Conservation (phyloP, 768 basidiomycete species). For the Kwoniella bestiolae region DNA sequence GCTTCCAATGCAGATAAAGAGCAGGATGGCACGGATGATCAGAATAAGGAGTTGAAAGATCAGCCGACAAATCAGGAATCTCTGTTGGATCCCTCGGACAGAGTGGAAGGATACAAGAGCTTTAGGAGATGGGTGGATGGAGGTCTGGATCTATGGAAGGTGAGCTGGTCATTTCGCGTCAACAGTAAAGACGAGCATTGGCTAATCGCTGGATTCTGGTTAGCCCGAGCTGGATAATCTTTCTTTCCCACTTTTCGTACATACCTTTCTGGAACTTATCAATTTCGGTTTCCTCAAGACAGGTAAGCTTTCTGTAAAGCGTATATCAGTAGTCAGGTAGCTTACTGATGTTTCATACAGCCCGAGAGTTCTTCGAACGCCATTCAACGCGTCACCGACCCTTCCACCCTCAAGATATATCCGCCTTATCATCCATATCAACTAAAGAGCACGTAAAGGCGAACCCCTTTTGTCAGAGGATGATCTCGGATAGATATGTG, state of each 20-base stretch:
- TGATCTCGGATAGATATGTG: conserved; percentile 82
- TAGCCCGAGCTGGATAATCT: conserved; percentile 94
- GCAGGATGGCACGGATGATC: conserved; percentile 33
- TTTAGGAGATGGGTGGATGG: conserved; percentile 56
- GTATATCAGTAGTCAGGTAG: background rate
- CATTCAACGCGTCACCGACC: conserved; percentile 72
- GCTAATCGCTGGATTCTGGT: no score
- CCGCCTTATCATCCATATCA: conserved; percentile 77
- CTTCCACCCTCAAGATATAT: conserved; percentile 70
- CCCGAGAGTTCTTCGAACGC: conserved; percentile 71
- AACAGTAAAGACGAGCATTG: no score
- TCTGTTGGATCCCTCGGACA: conserved; percentile 54
- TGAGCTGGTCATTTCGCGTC: no score
- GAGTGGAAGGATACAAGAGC: conserved; percentile 53
- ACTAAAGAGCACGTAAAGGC: conserved; percentile 81
- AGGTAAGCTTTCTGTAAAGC: conserved; percentile 63
- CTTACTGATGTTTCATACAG: conserved; percentile 59
- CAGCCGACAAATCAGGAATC: conserved; percentile 30
- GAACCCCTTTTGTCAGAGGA: conserved; percentile 79
- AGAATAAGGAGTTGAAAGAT: conserved; percentile 25
- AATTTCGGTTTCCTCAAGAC: conserved; percentile 87
- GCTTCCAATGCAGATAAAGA: conserved; percentile 28
- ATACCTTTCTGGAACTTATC: conserved; percentile 94
- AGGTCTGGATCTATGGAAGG: conserved; percentile 58
- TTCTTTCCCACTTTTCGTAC: conserved; percentile 92